These are phyloP conservation scores for Alternaria sp. DNA, from an alignment of 2,329 filamentous ascomycete species.

Conservation along the genomic window DNA sequence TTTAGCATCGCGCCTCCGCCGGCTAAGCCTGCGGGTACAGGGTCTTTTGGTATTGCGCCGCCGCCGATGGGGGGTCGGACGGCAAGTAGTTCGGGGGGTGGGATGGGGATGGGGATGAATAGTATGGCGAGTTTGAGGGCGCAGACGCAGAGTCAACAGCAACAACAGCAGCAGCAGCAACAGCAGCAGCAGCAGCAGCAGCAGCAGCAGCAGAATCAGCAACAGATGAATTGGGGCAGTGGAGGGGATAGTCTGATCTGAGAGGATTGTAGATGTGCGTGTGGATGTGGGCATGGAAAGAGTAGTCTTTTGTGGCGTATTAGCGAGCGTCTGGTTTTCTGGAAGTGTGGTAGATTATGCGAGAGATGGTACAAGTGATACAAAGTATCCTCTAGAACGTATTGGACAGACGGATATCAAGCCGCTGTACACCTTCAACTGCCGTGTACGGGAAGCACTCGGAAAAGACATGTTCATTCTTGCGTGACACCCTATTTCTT, in stretches of 20 bases:
- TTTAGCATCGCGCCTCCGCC: slow-evolving; percentile 51
- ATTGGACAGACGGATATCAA: not conserved
- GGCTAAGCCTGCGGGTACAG: slow-evolving; percentile 16
- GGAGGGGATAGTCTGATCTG: slow-evolving; percentile 40
- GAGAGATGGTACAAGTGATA: not conserved
- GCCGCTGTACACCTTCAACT: not conserved
- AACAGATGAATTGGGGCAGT: slow-evolving; percentile 29
- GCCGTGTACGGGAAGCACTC: not conserved
- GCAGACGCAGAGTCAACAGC: slow-evolving; percentile 31
- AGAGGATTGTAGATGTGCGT: not conserved
- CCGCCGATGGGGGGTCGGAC: slow-evolving; percentile 28
- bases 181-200: slow-evolving; percentile 25
- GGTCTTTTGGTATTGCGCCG: slow-evolving; percentile 37
- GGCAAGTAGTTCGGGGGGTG: slow-evolving; percentile 28
- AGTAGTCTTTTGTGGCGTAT: not conserved
- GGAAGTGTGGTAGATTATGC: not conserved
- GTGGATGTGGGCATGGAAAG: not conserved
- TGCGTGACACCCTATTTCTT: not conserved
- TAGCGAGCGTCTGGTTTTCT: not conserved
- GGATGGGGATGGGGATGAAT: slow-evolving; percentile 32
- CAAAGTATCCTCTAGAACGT: not conserved
- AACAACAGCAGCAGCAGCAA: slow-evolving; percentile 4
- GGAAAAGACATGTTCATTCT: not conserved
- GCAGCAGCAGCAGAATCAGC: slow-evolving; percentile 14
- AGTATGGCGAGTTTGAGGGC: slow-evolving; percentile 33